Evolutionary conservation across 345 rosid species (phyloP), one percentile per base, ranked within the genome.

Genomic region (Hypericum androsaemum): DNA sequence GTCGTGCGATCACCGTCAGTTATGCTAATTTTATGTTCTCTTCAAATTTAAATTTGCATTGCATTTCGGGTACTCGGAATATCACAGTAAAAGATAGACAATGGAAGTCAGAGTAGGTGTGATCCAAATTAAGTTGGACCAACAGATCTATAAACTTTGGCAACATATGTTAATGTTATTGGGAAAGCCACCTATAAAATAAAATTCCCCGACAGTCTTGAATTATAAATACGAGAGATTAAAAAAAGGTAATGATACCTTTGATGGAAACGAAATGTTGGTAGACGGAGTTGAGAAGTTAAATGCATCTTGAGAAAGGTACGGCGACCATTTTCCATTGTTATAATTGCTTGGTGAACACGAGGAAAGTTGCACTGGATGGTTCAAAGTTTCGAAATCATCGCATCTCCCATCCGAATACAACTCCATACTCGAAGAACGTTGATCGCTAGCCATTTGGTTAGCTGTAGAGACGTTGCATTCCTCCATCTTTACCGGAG

Each of bases 401-500:
- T 77, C 82, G 39, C 67, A 68, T 61, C 82, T 61, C 51, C 78
- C 80, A 50, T 76, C 78, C 0, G 81, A 60, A 58, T 78, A 72
- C 16, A 65, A 41, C 22, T 77, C 78, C 13, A 73, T 64, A 59
- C 74, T 65, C 0, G 87, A 78, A 59, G 86, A 75, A 52, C 61
- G 78, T 57, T 77, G 32, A 22, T 77, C 68, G 54, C 67, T 61
- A 7, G 50, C 60, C 6, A 56, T 52, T 44, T 47, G 67, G 39
- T 62, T 48, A 32, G 65, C 52, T 36, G 66, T 46, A 6, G 76
- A 60, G 37, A 36, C 66, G 67, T 69, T 77, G 54, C 67, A 72
- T 61, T 82, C 92, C 15, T 60, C 89, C 11, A 76, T 58, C 74
- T 84, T 89, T 10, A 77, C 74, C 8, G 47, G 55, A 45, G 56